Percentiles rank a stretch among this genome's conserved stretches.
Evolutionary conservation across 495 filamentous ascomycete genomes (phyloP).

Genomic region (Lepidopterella palustris): DNA sequence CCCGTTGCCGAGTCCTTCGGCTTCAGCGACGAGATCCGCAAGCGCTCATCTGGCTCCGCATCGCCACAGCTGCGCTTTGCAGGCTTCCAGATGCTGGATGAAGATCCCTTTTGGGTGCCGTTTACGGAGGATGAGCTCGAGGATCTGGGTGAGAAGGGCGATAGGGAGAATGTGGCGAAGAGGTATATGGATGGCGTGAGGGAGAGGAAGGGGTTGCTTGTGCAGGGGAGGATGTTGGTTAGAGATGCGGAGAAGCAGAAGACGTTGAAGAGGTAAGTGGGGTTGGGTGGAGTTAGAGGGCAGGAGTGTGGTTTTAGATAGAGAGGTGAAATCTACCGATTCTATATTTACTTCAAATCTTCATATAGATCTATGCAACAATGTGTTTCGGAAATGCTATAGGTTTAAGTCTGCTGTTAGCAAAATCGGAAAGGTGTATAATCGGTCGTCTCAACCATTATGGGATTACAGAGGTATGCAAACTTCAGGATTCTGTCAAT

Average conservation of each 20-base stretch:
- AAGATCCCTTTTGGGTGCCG: slow-evolving; percentile 96
- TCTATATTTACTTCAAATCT: no score
- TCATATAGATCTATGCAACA: no score
- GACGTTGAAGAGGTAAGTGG: slow-evolving; percentile 76
- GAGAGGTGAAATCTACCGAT: no score
- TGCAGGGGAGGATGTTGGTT: slow-evolving; percentile 73
- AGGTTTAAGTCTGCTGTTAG: no score
- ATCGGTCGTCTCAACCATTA: no score
- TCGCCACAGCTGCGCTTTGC: slow-evolving; percentile 89
- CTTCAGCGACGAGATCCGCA: slow-evolving; percentile 91
- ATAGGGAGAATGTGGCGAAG: slow-evolving; percentile 92
- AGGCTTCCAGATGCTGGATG: slow-evolving; percentile 82
- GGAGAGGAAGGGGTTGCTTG: slow-evolving; percentile 74
- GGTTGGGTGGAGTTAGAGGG: background rate
- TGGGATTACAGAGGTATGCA: no score
- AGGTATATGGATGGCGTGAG: slow-evolving; percentile 88
- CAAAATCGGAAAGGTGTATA: no score
- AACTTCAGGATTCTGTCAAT: no score
- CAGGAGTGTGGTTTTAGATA: no score
- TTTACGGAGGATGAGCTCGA: slow-evolving; percentile 95
- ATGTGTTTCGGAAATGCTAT: no score
- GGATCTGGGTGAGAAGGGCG: slow-evolving; percentile 88
- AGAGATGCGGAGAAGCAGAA: slow-evolving; percentile 96
- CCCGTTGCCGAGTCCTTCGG: slow-evolving; percentile 94
- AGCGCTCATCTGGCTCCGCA: slow-evolving; percentile 82